phyloP scores from a whole-genome alignment of 2,329 filamentous ascomycete species.

The Neonectria neomacrospora region DNA sequence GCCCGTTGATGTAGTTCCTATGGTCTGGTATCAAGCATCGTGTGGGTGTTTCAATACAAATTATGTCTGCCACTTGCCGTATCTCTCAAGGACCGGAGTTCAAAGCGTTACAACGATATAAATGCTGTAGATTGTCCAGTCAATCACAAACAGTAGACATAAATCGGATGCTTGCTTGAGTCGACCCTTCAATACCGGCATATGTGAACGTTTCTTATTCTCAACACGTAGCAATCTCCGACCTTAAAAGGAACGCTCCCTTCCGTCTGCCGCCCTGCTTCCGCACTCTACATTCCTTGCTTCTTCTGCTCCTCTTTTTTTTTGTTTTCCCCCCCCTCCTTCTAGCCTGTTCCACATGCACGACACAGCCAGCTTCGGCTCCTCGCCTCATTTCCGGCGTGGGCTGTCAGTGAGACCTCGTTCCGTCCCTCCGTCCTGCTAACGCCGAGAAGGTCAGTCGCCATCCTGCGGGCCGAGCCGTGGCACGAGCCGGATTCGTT shows the following conservation, averaged over 20 bases:
- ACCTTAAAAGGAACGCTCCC: neutral
- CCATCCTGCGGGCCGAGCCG: constrained; percentile 3
- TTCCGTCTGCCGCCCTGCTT: neutral
- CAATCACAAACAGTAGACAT: neutral
- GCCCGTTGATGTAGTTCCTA: no score
- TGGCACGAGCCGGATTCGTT: neutral
- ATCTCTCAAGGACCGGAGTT: no score
- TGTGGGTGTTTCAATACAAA: no score
- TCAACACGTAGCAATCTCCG: neutral
- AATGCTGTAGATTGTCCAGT: no score
- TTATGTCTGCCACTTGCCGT: no score
- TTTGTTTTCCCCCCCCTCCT: neutral
- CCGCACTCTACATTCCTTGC: constrained; percentile 7
- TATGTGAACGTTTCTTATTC: neutral
- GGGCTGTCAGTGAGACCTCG: neutral
- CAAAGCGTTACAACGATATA: no score
- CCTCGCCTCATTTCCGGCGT: neutral
- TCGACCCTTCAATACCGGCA: neutral
- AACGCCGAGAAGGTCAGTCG: constrained; percentile 11
- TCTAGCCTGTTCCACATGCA: constrained; percentile 5
- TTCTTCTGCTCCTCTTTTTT: constrained; percentile 3
- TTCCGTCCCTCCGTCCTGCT: neutral
- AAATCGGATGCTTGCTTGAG: neutral
- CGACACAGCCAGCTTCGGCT: constrained; percentile 5
- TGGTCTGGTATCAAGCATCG: no score